A percentile compares a stretch with the other conserved stretches of the same genome.
These are phyloP conservation scores for Xerocomus nothofagi DNA, from an alignment of 1,284 basidiomycete genomes.

Conservation along the genomic window DNA sequence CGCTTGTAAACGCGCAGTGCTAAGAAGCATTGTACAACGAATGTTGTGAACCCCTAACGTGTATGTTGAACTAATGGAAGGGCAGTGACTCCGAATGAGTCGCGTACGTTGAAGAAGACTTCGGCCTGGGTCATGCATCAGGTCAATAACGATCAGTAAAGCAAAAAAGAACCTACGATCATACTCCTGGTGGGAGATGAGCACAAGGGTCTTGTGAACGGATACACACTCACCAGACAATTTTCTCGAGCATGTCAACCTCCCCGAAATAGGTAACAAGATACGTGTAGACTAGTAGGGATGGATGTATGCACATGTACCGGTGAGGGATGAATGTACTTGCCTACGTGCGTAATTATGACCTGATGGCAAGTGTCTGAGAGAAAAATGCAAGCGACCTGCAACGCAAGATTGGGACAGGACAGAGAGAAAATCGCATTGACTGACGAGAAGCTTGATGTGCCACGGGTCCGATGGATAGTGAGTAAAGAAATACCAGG, in stretches of 20 bases:
- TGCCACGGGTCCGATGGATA: slow-evolving; percentile 52
- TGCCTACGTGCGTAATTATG: slow-evolving; percentile 55
- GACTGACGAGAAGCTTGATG: slow-evolving; percentile 42
- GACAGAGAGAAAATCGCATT: not conserved
- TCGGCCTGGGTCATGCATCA: slow-evolving; percentile 27
- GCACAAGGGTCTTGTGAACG: not conserved
- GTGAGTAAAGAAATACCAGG: slow-evolving; percentile 52
- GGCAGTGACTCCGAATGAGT: not conserved
- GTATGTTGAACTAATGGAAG: not conserved
- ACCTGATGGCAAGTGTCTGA: slow-evolving; percentile 57
- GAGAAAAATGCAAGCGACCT: slow-evolving; percentile 48
- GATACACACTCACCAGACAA: slow-evolving; percentile 46
- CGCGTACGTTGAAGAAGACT: slow-evolving; percentile 36
- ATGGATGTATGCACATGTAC: not conserved
- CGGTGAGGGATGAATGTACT: slow-evolving; percentile 1
- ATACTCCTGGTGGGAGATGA: slow-evolving; percentile 41
- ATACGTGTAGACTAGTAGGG: slow-evolving; percentile 55
- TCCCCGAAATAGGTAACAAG: slow-evolving; percentile 48
- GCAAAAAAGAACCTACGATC: slow-evolving; percentile 36
- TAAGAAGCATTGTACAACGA: slow-evolving; percentile 40
- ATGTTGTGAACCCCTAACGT: slow-evolving; percentile 30
- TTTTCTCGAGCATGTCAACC: slow-evolving; percentile 30
- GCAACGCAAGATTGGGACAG: not conserved
- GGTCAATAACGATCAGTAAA: not conserved
- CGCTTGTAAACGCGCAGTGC: slow-evolving; percentile 28